These are phyloP conservation scores for Tilletiopsis washingtonensis DNA, from an alignment of 1,284 basidiomycete species.

Conservation along the genomic window DNA sequence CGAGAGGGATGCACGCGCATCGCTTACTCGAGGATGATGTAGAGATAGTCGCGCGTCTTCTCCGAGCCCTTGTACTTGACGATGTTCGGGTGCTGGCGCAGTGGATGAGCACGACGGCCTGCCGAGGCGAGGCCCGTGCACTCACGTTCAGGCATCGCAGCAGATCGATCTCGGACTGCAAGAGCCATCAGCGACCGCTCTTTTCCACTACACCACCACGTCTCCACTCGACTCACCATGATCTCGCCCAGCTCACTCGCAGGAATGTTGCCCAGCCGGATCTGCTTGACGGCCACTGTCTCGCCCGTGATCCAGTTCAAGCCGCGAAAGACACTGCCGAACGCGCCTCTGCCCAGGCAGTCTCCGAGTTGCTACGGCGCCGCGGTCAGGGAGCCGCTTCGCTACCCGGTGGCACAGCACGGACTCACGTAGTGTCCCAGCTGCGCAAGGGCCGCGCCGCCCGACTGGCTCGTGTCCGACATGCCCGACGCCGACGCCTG, in stretches of 20 bases:
- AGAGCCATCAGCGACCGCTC: neutral
- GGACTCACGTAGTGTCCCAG: too few species aligned
- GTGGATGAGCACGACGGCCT: neutral
- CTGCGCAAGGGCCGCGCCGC: too few species aligned
- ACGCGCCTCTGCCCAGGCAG: slow-evolving; percentile 85
- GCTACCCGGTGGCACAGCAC: too few species aligned
- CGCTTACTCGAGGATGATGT: slow-evolving; percentile 84
- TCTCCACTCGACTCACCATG: slow-evolving; percentile 61
- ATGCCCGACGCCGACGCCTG: too few species aligned
- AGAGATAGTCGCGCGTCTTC: slow-evolving; percentile 84
- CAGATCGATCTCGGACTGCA: slow-evolving; percentile 90
- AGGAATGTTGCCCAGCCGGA: slow-evolving; percentile 76
- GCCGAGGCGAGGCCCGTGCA: neutral
- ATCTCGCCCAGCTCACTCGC: slow-evolving; percentile 88
- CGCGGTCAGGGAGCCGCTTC: too few species aligned
- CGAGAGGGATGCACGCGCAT: neutral
- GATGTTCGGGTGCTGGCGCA: slow-evolving; percentile 64
- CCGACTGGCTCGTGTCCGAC: too few species aligned
- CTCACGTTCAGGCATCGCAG: slow-evolving; percentile 78
- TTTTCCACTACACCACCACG: neutral
- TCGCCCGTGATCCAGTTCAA: slow-evolving; percentile 87
- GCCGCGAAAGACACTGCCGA: slow-evolving; percentile 84
- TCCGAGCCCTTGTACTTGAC: slow-evolving; percentile 98
- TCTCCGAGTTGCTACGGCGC: slow-evolving; percentile 67
- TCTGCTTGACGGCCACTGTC: slow-evolving; percentile 47